Base-by-base conservation (phyloP, 2,329 filamentous ascomycete genomes). In the Pyrenophora tritici-repentis region DNA sequence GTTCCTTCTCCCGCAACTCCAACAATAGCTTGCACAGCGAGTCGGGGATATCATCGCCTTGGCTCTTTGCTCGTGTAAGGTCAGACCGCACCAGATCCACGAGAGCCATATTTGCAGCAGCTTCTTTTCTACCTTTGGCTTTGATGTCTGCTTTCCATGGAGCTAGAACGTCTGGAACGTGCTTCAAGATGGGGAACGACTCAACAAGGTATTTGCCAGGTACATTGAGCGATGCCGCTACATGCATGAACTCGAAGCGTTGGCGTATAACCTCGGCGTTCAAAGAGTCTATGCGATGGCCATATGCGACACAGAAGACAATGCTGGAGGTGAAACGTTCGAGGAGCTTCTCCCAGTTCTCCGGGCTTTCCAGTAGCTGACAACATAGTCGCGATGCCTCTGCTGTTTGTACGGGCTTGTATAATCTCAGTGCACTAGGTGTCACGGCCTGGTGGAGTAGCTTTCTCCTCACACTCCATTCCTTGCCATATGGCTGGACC, bases 221-320 rank as follows among this genome's bases (percentile, higher is more conserved):
- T 31, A 81, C 75, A 52, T 81, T 81, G 20, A 81, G 64, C 1
- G 72, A 75, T 14, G 78, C 75, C 42, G 76, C 71, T 53, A 78
- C 78, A 9, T 79, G 77, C 72, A 82, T 79, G 59, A 79, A 77
- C 26, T 74, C 67, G 59, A 81, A 77, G 6, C 78, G 70, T 34
- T 78, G 73, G 26, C 72, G 72, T 34, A 82, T 77, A 18, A 81
- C 76, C 45, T 75, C 66, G 5, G 80, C 73, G 17, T 79, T 71
- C 16, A 78, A 58, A 1, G 78, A 77, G 50, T 81, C 76, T 45
- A 81, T 77, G 6, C 79, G 75, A 48, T 79, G 78, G 0, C 80
- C 79, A 56, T 81, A 83, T 4, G 78, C 73, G 3, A 81, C 76
- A 4, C 75, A 78, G 53, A 81, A 79, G 5, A 81, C 78, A 26